These are phyloP conservation scores for Coccomyxa sp. DNA, from an alignment of 139 green algal genomes.

Conservation along the genomic window DNA sequence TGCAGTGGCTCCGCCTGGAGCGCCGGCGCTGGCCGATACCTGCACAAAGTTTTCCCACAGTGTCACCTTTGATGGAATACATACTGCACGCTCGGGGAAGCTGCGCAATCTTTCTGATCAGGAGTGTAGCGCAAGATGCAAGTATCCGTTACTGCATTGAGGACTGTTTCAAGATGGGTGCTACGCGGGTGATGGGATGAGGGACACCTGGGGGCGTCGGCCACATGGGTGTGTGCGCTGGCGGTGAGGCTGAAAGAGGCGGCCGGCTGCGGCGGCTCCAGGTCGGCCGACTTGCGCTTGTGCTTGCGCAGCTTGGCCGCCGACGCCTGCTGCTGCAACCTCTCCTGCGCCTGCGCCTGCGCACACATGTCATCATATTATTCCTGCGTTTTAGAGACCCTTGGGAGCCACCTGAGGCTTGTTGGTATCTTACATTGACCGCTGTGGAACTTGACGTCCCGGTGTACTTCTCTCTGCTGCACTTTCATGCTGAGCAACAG, in stretches of 20 bases:
- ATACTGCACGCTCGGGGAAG: too few relatives aligned
- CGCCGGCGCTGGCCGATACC: neutral
- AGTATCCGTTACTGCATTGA: too few relatives aligned
- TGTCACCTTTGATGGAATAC: too few relatives aligned
- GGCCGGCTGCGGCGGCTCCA: neutral
- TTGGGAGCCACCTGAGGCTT: too few relatives aligned
- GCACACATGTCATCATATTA: neutral
- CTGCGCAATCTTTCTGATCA: too few relatives aligned
- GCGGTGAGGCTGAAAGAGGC: neutral
- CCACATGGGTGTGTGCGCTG: neutral
- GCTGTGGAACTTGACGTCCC: too few relatives aligned
- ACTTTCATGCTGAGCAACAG: neutral
- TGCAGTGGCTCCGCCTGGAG: neutral
- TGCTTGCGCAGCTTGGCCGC: slow-evolving; percentile 21
- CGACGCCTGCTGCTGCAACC: slow-evolving; percentile 13
- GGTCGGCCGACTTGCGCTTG: slow-evolving; percentile 4
- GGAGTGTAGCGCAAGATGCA: too few relatives aligned
- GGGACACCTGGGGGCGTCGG: neutral
- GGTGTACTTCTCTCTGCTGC: neutral
- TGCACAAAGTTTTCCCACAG: too few relatives aligned
- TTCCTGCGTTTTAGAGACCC: too few relatives aligned
- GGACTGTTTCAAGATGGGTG: too few relatives aligned
- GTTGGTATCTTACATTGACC: too few relatives aligned
- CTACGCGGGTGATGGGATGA: too few relatives aligned
- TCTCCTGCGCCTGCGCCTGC: slow-evolving; percentile 14